Conservation (phyloP, 2,329 filamentous ascomycete genomes). For the Ceratocystis huliohia region DNA sequence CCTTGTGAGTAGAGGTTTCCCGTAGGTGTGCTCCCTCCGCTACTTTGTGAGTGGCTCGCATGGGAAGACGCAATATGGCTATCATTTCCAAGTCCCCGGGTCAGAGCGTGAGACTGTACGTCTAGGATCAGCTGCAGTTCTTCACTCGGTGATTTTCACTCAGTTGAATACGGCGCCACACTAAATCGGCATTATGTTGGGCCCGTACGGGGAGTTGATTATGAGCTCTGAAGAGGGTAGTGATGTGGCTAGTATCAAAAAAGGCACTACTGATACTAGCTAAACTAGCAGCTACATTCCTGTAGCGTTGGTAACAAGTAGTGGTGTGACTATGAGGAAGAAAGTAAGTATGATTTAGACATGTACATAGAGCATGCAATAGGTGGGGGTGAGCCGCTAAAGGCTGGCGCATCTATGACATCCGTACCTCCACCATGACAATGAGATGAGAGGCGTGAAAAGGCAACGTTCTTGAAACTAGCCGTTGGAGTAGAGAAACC, state of each 20-base stretch:
- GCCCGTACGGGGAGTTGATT: neutral
- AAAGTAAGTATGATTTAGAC: neutral
- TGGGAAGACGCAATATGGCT: neutral
- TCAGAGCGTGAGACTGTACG: constrained; percentile 33
- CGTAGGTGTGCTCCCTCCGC: constrained; percentile 33
- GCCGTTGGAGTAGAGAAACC: constrained; percentile 2
- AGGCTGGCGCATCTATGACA: constrained; percentile 28
- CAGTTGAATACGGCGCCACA: constrained; percentile 37
- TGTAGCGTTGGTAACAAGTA: constrained; percentile 19
- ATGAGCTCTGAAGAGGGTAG: neutral
- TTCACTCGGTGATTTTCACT: constrained; percentile 35
- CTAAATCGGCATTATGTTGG: constrained; percentile 29
- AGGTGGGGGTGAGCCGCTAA: constrained; percentile 39
- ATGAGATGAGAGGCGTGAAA: constrained; percentile 11
- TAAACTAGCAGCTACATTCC: constrained; percentile 18
- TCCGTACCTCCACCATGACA: neutral
- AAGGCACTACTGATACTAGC: constrained; percentile 28
- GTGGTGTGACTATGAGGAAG: constrained; percentile 24
- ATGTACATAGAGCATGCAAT: constrained; percentile 34
- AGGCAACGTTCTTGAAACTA: constrained; percentile 13
- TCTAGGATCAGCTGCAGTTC: constrained; percentile 40
- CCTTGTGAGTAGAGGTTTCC: constrained; percentile 28
- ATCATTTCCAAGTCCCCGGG: constrained; percentile 11
- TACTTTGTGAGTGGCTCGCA: neutral
- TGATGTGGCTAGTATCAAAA: constrained; percentile 28